Evolutionary conservation across 2,329 filamentous ascomycete genomes (phyloP).

Genomic region (Paraphaeosphaeria sporulosa): DNA sequence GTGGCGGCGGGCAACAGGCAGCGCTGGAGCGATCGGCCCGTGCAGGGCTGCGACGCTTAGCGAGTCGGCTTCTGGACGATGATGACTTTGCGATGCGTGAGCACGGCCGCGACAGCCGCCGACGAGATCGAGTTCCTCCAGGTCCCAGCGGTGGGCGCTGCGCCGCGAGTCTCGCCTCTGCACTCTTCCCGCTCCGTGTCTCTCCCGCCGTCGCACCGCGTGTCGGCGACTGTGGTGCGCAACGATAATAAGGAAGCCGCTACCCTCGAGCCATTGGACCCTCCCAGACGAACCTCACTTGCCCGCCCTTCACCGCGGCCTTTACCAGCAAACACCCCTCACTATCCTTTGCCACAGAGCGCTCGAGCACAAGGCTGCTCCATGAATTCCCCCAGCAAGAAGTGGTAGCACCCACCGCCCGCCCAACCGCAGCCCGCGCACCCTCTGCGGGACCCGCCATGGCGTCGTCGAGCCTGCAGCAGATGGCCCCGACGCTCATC

Average conservation of each 20-base stretch:
- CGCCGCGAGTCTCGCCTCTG: neutral
- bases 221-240: slow-evolving; percentile 9
- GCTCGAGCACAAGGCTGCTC: slow-evolving; percentile 8
- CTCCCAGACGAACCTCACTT: slow-evolving; percentile 15
- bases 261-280: slow-evolving; percentile 22
- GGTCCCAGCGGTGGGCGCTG: slow-evolving; percentile 4
- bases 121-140: slow-evolving; percentile 18
- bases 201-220: slow-evolving; percentile 1
- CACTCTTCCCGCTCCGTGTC: neutral
- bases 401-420: slow-evolving; percentile 18
- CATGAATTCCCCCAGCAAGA: slow-evolving; percentile 7
- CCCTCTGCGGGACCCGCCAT: slow-evolving; percentile 27
- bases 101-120: slow-evolving; percentile 36
- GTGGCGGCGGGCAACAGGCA: slow-evolving; percentile 25
- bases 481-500: slow-evolving; percentile 47
- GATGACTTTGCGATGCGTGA: slow-evolving; percentile 34
- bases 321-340: slow-evolving; percentile 17
- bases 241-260: slow-evolving; percentile 25
- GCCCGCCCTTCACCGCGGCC: slow-evolving; percentile 18
- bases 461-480: slow-evolving; percentile 51
- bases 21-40: slow-evolving; percentile 21
- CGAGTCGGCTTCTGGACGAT: slow-evolving; percentile 33
- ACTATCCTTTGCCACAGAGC: slow-evolving; percentile 15
- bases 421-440: slow-evolving; percentile 13
- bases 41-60: slow-evolving; percentile 14